phyloP scores from a whole-genome alignment of 2,329 filamentous ascomycete genomes.

The Myriosclerotinia duriaeana region DNA sequence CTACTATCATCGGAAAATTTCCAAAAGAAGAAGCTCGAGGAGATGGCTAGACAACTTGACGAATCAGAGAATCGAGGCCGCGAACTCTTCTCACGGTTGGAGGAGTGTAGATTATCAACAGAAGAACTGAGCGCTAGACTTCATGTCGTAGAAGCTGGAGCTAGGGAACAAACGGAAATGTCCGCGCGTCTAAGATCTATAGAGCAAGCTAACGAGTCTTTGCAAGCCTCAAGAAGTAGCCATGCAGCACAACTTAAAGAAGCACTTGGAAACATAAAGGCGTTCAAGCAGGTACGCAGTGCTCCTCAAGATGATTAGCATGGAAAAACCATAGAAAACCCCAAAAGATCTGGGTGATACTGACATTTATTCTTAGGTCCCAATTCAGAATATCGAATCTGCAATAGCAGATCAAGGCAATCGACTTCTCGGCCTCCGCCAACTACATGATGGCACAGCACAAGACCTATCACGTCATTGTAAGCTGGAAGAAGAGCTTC shows the following conservation, averaged over 20 bases:
- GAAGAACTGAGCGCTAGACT: slow-evolving; percentile 14
- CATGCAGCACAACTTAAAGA: slow-evolving; percentile 2
- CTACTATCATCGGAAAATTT: background rate
- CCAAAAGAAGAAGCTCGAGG: slow-evolving; percentile 11
- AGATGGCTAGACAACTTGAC: slow-evolving; percentile 10
- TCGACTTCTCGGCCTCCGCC: background rate
- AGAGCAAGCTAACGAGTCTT: background rate
- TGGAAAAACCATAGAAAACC: background rate
- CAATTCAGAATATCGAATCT: slow-evolving; percentile 8
- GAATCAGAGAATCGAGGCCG: slow-evolving; percentile 4
- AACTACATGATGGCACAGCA: background rate
- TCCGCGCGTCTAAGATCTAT: background rate
- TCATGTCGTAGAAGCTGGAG: background rate
- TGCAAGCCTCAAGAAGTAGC: slow-evolving; percentile 2
- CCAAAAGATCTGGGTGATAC: background rate
- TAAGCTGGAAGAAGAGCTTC: background rate
- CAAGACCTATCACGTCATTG: slow-evolving; percentile 14
- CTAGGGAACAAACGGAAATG: background rate
- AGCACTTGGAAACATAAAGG: slow-evolving; percentile 1
- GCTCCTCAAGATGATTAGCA: too few relatives aligned
- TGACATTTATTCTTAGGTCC: background rate
- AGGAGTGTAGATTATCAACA: background rate
- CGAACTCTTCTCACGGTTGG: background rate
- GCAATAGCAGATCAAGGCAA: background rate
- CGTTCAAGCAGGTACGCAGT: slow-evolving; percentile 13